Evolutionary conservation across 1,284 basidiomycete species (phyloP), one percentile per base, ranked within the genome.

Genomic region (Sphaerobolus stellatus): DNA sequence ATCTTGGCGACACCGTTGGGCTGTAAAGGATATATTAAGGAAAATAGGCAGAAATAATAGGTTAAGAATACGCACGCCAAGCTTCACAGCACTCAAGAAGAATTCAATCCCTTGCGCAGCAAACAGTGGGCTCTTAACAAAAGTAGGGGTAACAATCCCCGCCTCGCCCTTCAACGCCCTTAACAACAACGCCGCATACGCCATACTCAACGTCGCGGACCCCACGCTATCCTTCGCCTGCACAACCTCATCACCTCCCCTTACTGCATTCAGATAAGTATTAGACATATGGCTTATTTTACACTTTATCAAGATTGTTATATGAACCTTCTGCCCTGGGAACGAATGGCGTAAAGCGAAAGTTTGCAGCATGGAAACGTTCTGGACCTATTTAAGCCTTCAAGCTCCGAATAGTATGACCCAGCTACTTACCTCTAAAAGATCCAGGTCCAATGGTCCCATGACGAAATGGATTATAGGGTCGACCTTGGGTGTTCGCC

Each of bases 161-260:
- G 89, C 90, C 76, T 95, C 91, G 69, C 93, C 93, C 64, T 81
- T 85, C 71, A 95, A 75, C 52, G 91, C 94, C 53, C 90, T 84
- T 63, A 98, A 78, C 64, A 98, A 78, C 51, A 93, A 88, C 68
- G 88, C 91, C 56, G 90, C 90, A 68, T 92, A 93, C n/a, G 93
- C 92, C 93, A 96, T 96, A 50, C 89, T 92, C 54, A 95, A 84
- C 47, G 92, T 95, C 36, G 92, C 92, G 57, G 86, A 90, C 63
- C 92, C 92, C 57, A 90, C 88, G 67, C 92, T 92, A 65, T 94
- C 90, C 81, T 90, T 92, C 51, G 90, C 88, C 76, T 90, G 83
- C 66, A 93, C 90, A 63, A 92, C 90, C 72, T 95, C 92, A 68
- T 96, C 93, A 75, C 93, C 93, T 67, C 92, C 93, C n/a, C n/a